Evolutionary conservation across 176 grass and related monocot genomes (phyloP), one percentile per base, ranked within the genome.

Genomic region (Paspalum vaginatum): DNA sequence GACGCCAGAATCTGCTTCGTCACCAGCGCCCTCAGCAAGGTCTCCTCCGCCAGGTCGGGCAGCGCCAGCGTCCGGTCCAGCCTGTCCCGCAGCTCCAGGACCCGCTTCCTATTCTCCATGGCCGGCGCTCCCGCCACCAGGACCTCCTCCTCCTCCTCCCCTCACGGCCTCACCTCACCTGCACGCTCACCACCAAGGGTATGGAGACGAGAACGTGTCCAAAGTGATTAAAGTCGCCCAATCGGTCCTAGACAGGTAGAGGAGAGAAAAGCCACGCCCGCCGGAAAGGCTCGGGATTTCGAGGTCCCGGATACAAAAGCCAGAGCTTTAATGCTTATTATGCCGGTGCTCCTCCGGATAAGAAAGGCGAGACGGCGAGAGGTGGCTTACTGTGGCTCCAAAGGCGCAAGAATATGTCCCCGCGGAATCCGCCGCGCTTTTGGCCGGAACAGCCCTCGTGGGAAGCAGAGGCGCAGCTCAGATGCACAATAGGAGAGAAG

Each of bases 61-160:
- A 81, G 68, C 73, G 72, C 67, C 61, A 97, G 76, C 26, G 93
- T 82, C 82, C 72, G 55, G 50, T 97, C 93, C 61, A 97, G 51
- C 85, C 88, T 85, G 61, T 75, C 81, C 11, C 96, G 86, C 84
- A 81, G 75, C 79, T 95, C 90, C 54, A 81, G 67, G 27, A 95
- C 89, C 56, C 50, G 72, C 72, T 79, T 85, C 79, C 90, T 87
- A 77, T 75, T 93, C 84, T 93, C 96, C 96, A 98, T 98, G 47
- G 54, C 62, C 62, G 32, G 37, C 25, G 17, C 51, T 39, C 7
- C 20, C 24, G 81, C 32, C 2, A 20, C 8, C 13, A 18, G 6
- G 10, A 1, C 11, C 40, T 0, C n/a, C 10, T 5, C 15, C 16
- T 9, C 20, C 53, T 9, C 53, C 8, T 6, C 20, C n/a, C 11